These are phyloP conservation scores for Lodderomyces margitis DNA, from an alignment of 1,139 yeast genomes.

Conservation along the genomic window DNA sequence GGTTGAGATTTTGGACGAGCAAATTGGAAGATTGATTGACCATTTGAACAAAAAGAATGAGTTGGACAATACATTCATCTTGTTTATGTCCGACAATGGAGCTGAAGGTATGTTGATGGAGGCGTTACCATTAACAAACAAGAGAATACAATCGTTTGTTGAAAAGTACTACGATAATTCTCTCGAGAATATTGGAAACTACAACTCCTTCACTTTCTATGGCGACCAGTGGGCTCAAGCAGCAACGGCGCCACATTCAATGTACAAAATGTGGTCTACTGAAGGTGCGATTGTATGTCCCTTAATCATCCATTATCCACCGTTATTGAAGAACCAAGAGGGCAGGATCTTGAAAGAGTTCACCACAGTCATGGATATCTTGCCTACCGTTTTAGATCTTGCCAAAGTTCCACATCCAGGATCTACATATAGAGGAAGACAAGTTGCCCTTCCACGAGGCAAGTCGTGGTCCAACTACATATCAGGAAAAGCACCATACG, in stretches of 20 bases:
- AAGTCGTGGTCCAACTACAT: slow-evolving; percentile 39
- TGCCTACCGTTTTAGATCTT: slow-evolving; percentile 52
- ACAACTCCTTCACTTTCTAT: slow-evolving; percentile 50
- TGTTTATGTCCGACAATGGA: slow-evolving; percentile 60
- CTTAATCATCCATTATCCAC: slow-evolving; percentile 42
- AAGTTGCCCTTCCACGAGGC: slow-evolving; percentile 41
- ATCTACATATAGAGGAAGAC: slow-evolving; percentile 31
- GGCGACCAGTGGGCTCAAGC: slow-evolving; percentile 66
- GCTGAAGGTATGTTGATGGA: slow-evolving; percentile 60
- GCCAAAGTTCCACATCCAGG: slow-evolving; percentile 49
- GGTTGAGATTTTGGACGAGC: slow-evolving; percentile 53
- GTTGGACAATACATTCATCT: slow-evolving; percentile 50
- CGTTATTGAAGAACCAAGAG: slow-evolving; percentile 20
- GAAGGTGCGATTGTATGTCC: slow-evolving; percentile 62
- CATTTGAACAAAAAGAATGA: slow-evolving; percentile 38
- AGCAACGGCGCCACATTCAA: slow-evolving; percentile 55
- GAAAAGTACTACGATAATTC: slow-evolving; percentile 40
- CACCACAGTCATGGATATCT: slow-evolving; percentile 55
- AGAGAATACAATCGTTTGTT: slow-evolving; percentile 26
- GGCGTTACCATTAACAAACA: slow-evolving; percentile 44
- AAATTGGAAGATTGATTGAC: slow-evolving; percentile 47
- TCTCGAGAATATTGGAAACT: slow-evolving; percentile 47
- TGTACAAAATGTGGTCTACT: slow-evolving; percentile 51
- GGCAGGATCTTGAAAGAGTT: slow-evolving; percentile 38
- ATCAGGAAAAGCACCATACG: slow-evolving; percentile 20